Percentiles rank a stretch among this genome's conserved stretches.
These are phyloP conservation scores for Graphilbum sp. DNA, from an alignment of 2,329 filamentous ascomycete species.

Conservation along the genomic window DNA sequence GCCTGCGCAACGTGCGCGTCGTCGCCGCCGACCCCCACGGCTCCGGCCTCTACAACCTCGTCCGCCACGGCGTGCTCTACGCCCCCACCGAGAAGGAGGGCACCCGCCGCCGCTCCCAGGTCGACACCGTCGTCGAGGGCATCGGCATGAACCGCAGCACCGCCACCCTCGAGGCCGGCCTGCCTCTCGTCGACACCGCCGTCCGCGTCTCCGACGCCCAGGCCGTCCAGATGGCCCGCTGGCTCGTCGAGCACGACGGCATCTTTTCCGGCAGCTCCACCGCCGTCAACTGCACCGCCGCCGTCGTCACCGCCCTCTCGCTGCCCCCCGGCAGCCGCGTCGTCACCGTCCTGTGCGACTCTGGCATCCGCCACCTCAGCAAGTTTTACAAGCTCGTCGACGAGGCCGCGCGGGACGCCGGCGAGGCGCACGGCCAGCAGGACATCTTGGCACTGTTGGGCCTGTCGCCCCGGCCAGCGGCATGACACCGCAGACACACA, in stretches of 20 bases:
- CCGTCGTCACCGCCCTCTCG: constrained; percentile 48
- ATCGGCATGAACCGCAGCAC: constrained; percentile 94
- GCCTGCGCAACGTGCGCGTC: constrained; percentile 44
- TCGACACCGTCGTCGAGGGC: constrained; percentile 91
- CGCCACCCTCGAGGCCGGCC: constrained; percentile 75
- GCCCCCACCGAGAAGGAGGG: constrained; percentile 77
- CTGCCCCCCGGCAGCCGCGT: constrained; percentile 47
- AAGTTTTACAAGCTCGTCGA: constrained; percentile 71
- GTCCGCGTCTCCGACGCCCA: constrained; percentile 78
- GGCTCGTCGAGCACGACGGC: constrained; percentile 89
- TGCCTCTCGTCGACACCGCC: constrained; percentile 78
- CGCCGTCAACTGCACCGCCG: constrained; percentile 87
- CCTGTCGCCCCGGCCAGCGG: no score
- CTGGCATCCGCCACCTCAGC: constrained; percentile 65
- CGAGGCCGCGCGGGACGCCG: constrained; percentile 33
- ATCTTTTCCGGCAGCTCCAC: constrained; percentile 90
- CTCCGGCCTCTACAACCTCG: constrained; percentile 80
- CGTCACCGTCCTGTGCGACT: constrained; percentile 75
- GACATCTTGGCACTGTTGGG: constrained; percentile 35
- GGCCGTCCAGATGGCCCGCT: constrained; percentile 85
- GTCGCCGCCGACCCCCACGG: constrained; percentile 90
- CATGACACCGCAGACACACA: no score
- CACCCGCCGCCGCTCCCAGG: constrained; percentile 73
- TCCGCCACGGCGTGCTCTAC: constrained; percentile 94
- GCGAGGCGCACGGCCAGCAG: constrained; percentile 12